A percentile compares a stretch with the other conserved stretches of the same genome.
Conservation (phyloP, 257 asterid species). For the Solanum pennellii region DNA sequence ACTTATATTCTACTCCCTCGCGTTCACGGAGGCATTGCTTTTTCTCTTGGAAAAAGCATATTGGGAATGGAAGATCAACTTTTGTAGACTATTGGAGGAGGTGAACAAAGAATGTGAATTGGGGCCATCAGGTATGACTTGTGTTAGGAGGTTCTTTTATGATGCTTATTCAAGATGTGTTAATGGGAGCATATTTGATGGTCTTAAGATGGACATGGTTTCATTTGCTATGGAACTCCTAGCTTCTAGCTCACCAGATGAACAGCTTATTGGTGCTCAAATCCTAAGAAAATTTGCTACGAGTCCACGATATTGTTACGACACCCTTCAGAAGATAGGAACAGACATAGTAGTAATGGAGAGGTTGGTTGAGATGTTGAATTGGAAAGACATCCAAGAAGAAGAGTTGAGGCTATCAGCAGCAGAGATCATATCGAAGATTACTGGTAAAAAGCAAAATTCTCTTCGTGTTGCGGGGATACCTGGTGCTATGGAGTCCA, state of each 20-base stretch:
- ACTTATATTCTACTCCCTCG: conserved; percentile 68
- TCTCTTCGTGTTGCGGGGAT: conserved; percentile 67
- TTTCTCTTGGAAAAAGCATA: conserved; percentile 86
- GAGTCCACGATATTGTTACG: conserved; percentile 35
- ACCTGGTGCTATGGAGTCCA: conserved; percentile 78
- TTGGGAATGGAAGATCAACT: conserved; percentile 83
- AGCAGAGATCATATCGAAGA: conserved; percentile 52
- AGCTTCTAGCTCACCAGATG: conserved; percentile 66
- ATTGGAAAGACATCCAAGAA: conserved; percentile 79
- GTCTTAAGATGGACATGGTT: conserved; percentile 89
- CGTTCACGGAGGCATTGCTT: conserved; percentile 74
- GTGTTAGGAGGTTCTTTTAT: conserved; percentile 67
- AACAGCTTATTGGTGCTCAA: conserved; percentile 75
- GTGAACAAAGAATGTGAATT: conserved; percentile 65
- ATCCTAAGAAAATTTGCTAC: conserved; percentile 46
- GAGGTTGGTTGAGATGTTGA: conserved; percentile 78
- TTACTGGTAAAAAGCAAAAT: conserved; percentile 61
- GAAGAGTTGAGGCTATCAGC: conserved; percentile 75
- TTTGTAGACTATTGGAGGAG: conserved; percentile 30
- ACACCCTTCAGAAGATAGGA: conserved; percentile 88
- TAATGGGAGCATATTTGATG: conserved; percentile 85
- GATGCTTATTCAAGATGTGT: conserved; percentile 77
- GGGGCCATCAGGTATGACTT: conserved; percentile 56
- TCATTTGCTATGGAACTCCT: conserved; percentile 75
- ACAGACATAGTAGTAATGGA: conserved; percentile 55